Conservation (phyloP, 768 basidiomycete genomes). For the Amanita muscaria region DNA sequence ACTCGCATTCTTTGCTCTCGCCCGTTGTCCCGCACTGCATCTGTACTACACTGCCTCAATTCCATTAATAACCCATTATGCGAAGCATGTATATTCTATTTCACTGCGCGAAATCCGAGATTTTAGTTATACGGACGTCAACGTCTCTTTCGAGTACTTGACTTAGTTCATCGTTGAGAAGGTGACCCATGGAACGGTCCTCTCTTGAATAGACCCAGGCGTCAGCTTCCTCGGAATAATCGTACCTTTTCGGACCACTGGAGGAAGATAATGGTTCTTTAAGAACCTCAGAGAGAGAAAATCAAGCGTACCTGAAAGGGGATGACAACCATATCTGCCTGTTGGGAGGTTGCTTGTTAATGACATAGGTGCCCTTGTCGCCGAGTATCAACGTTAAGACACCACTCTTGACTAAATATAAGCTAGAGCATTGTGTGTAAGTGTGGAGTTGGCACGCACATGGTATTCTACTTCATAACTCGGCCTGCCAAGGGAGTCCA, state of each 20-base stretch:
- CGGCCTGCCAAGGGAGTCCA: slow-evolving; percentile 50
- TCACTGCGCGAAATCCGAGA: slow-evolving; percentile 12
- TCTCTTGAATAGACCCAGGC: slow-evolving; percentile 78
- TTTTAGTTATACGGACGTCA: slow-evolving; percentile 21
- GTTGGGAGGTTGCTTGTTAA: slow-evolving; percentile 97
- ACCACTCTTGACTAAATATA: slow-evolving; percentile 54
- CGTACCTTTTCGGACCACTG: slow-evolving; percentile 91
- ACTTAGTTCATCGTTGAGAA: slow-evolving; percentile 64
- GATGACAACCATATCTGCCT: slow-evolving; percentile 96
- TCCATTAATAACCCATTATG: no score
- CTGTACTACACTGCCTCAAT: neutral
- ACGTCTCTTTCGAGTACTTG: slow-evolving; percentile 22
- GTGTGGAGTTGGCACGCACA: slow-evolving; percentile 33
- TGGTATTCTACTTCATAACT: slow-evolving; percentile 83
- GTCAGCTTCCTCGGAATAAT: slow-evolving; percentile 47
- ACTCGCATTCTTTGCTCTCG: no score
- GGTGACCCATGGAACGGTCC: slow-evolving; percentile 42
- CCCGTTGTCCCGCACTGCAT: no score
- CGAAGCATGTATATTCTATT: no score
- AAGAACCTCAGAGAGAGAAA: slow-evolving; percentile 3
- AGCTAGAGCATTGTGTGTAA: slow-evolving; percentile 1
- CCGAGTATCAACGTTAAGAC: slow-evolving; percentile 79
- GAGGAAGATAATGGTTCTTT: slow-evolving; percentile 1
- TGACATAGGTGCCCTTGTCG: slow-evolving; percentile 78
- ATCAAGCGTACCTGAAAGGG: slow-evolving; percentile 57